phyloP scores from a whole-genome alignment of 23 red algal species.

The Gracilaria domingensis region DNA sequence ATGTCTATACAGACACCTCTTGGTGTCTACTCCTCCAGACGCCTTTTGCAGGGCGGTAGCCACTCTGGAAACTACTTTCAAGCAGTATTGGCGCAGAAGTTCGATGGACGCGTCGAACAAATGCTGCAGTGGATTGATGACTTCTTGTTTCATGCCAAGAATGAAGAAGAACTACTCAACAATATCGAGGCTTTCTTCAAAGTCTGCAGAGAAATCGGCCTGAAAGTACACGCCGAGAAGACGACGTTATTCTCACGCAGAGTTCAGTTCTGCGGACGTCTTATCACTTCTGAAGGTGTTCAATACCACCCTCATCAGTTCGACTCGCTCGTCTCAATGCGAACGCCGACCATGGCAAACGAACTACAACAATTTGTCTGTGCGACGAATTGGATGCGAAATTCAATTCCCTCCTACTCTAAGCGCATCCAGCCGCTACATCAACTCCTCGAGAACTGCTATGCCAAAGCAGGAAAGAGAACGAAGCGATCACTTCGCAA shows the following conservation, averaged over 20 bases:
- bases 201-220: constrained; percentile 1
- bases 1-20: constrained; percentile 9
- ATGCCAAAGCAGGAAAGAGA: background rate
- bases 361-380: constrained; percentile 37
- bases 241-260: background rate
- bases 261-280: constrained; percentile 6
- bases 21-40: constrained; percentile 13
- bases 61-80: constrained; percentile 35
- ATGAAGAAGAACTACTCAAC: constrained; percentile 18
- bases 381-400: constrained; percentile 37
- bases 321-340: constrained; percentile 15
- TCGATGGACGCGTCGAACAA: background rate
- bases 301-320: constrained; percentile 15
- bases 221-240: constrained; percentile 32
- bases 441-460: background rate
- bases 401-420: background rate
- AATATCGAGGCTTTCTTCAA: constrained; percentile 10
- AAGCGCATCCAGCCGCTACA: background rate
- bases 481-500: constrained; percentile 35
- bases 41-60: constrained; percentile 1
- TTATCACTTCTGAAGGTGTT: background rate
- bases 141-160: constrained; percentile 4
- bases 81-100: background rate
- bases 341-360: background rate
- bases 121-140: constrained; percentile 50